Conservation (phyloP, 2,329 filamentous ascomycete genomes). For the Colletotrichum chlorophyti region DNA sequence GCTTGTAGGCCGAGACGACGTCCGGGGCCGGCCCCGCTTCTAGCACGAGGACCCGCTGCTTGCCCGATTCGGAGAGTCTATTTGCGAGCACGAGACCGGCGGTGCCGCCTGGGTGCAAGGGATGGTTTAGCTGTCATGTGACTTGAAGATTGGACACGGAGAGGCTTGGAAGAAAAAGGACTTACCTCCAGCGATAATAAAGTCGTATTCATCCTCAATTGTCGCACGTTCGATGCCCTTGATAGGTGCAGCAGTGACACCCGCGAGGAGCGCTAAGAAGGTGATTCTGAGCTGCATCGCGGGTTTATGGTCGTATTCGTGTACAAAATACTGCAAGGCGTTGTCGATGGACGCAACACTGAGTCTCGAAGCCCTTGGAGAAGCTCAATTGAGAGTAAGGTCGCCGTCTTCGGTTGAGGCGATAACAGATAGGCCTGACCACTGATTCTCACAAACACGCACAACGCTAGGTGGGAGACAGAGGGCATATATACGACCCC, state of each 20-base stretch:
- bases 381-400: too few species aligned
- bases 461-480: too few species aligned
- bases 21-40: constrained; percentile 34
- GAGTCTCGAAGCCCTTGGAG: too few species aligned
- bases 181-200: constrained; percentile 31
- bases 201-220: constrained; percentile 31
- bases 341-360: too few species aligned
- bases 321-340: too few species aligned
- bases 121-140: neutral
- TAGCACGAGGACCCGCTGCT: constrained; percentile 34
- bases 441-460: too few species aligned
- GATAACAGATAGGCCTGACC: too few species aligned
- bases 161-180: neutral
- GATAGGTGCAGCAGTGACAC: constrained; percentile 17
- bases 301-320: neutral
- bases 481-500: too few species aligned
- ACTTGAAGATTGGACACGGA: neutral
- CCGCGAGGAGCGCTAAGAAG: constrained; percentile 16
- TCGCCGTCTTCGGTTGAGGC: too few species aligned
- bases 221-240: constrained; percentile 25
- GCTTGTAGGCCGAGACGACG: constrained; percentile 32
- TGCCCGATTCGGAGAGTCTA: constrained; percentile 33
- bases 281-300: constrained; percentile 13
- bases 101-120: constrained; percentile 30
- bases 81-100: constrained; percentile 36